Base-by-base conservation (phyloP, 352 stramenopile genomes). In the Pythium coloratum region DNA sequence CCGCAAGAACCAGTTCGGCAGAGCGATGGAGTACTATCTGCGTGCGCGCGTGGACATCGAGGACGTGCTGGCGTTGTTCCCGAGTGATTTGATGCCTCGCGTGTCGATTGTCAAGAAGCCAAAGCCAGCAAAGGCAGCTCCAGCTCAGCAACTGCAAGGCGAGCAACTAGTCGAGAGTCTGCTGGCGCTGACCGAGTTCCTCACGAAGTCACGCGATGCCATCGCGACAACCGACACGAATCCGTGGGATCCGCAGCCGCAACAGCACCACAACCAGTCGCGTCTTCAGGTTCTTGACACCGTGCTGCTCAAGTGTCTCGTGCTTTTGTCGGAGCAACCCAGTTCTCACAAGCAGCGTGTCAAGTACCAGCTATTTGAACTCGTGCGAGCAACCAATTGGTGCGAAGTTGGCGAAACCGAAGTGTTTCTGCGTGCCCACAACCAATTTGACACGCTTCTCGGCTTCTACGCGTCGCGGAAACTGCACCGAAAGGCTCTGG, bases 271-370 rank as follows among this genome's bases (percentile, higher is more conserved):
- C 0, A 47, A 68, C 28, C 44, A 68, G 0, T 50, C 72, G 7
- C 68, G 71, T 2, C 54, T 90, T 28, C 78, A 88, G 40, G 53
- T 94, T 13, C 79, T 92, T 28, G 87, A 95, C 62, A 94, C 87
- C 2, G 88, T 95, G 49, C 62, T 94, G 2, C 71, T 95, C 33
- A 95, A 95, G 70, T 89, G 82, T 56, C 75, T 92, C n/a, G 85
- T 91, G 18, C 63, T 93, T 26, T 75, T 91, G 34, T 70, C 76
- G 13, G 78, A 90, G 62, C 79, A 82, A 30, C 34, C 50, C 3
- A 62, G 80, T 55, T 26, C 64, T 0, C 75, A 87, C 59, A 59
- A 62, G 53, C 46, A 71, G 20, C 59, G 64, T 20, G 75, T 78
- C 1, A 78, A 81, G 44, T 76, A 69, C 44, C 72, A 77, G 50